Evolutionary conservation across 2,329 filamentous ascomycete species (phyloP), one percentile per base, ranked within the genome.

Genomic region (Epichloe gansuensis): DNA sequence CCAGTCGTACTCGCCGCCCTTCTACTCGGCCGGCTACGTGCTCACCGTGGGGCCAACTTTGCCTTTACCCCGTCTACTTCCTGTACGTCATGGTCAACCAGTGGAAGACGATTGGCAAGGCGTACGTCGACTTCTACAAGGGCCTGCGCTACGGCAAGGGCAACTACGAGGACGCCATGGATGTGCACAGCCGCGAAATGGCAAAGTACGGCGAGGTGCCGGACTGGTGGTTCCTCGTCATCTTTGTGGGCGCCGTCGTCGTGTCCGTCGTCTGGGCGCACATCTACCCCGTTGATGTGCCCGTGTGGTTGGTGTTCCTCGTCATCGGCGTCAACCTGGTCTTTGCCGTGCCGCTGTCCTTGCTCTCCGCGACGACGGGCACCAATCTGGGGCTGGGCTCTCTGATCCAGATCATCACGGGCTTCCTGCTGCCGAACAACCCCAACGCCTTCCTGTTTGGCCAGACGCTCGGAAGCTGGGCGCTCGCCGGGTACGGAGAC

Each of bases 161-260:
- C 41, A 72, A 70, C 58, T 72, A 71, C 54, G 69, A 69, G 5
- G 67, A 65, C 17, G 63, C 66, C 43, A 69, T 66, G 60, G 72
- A 75, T 55, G 62, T 70, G 3, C 70, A 73, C 59, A 69, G 58
- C 52, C 60, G 61, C 7, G 57, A 67, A 5, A 74, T 75, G 72
- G 55, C 64, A 11, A 64, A 63, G 38, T 74, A 72, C 54, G 60
- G 60, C 1, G 72, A 74, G 51, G 70, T 73, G 3, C 72, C 72
- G 1, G 71, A 73, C 57, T 74, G 71, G 72, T 74, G 72, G 72
- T 74, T 72, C 58, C 57, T 73, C 5, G 35, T 67, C 37, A 71
- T 74, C 43, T 63, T 73, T 4, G 54, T 63, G 21, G 55, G 38
- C 43, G 62, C 66, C 50, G 55, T 60, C 1, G 54, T 69, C 41